phyloP scores from a whole-genome alignment of 495 filamentous ascomycete genomes.

The Tuber borchii region DNA sequence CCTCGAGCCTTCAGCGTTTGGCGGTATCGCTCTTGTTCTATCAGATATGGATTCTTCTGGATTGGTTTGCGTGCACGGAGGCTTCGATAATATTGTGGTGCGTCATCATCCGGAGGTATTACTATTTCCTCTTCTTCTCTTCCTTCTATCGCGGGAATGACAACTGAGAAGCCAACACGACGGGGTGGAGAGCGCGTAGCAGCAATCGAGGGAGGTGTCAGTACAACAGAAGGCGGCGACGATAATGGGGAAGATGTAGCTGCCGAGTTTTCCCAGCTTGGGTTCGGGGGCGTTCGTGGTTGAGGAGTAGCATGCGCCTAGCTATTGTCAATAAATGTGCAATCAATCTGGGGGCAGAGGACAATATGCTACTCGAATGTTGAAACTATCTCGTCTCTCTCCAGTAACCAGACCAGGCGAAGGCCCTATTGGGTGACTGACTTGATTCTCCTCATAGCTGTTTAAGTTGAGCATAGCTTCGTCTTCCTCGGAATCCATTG shows the following conservation, averaged over 20 bases:
- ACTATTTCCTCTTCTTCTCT: neutral
- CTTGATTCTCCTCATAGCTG: neutral
- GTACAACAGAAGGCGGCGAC: conserved; percentile 43
- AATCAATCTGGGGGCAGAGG: neutral
- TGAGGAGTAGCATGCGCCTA: conserved; percentile 20
- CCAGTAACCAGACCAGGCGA: conserved; percentile 43
- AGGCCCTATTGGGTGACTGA: conserved; percentile 19
- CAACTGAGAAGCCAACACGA: conserved; percentile 18
- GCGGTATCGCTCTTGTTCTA: conserved; percentile 53
- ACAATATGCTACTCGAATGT: neutral
- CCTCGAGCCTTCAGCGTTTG: conserved; percentile 49
- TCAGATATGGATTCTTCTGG: conserved; percentile 54
- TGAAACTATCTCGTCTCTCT: conserved; percentile 26
- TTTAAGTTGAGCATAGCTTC: neutral
- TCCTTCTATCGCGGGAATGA: neutral
- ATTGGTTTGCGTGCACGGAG: conserved; percentile 56
- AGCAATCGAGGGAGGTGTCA: neutral
- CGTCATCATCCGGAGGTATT: conserved; percentile 3
- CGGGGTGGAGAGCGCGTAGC: neutral
- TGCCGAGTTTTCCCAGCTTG: neutral
- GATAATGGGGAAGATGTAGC: conserved; percentile 46
- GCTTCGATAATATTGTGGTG: conserved; percentile 20
- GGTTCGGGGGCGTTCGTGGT: neutral
- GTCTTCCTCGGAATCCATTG: neutral
- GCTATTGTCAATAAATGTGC: neutral